Base-by-base conservation (phyloP, 495 filamentous ascomycete genomes). In the Parachaetomium inaequale region DNA sequence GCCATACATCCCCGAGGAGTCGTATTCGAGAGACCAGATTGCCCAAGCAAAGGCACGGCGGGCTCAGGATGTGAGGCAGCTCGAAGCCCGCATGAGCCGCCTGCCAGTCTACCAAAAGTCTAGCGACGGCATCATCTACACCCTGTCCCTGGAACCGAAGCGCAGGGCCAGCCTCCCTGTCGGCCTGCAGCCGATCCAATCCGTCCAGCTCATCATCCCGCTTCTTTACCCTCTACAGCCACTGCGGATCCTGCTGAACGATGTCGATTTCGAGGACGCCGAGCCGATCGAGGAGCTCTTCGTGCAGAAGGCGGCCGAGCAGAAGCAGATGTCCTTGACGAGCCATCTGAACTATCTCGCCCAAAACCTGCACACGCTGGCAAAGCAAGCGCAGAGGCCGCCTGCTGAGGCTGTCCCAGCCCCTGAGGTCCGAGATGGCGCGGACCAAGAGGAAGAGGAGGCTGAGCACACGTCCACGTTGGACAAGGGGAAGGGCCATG, bases 51-150 rank as follows among this genome's bases (percentile, higher is more conserved):
- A 84, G 63, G 81, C 82, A 36, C 81, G 83, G 56, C 81, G 91
- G 53, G 79, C 84, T 12, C 70, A 76, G 50, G 90, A 94, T 69
- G 85, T 81, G 36, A 81, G 85, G 36, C 90, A 92, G 62, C 80
- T 96, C 0, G 90, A 95, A 73, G 84, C 90, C 21, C 82, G 92
- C n/a, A 83, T 96, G 75, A 84, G 87, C 29, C 78, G 87, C 64
- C 67, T 87, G 25, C 83, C 86, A 2, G 66, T 83, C 28, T 96
- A 89, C 68, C 80, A 84, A 26, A 93, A 87, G 64, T 86, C 87
- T 15, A 73, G 79, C 43, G 88, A 95, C 75, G 88, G 88, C 15
- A 73, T 86, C 40, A 81, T 82, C 8, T 96, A 86, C 67, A 85
- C 84, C 0, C 71, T 96, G 53, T 90, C 91, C 2, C 75, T 96